Evolutionary conservation across 106 monocot species (phyloP).

Genomic region (Chionographis japonica): DNA sequence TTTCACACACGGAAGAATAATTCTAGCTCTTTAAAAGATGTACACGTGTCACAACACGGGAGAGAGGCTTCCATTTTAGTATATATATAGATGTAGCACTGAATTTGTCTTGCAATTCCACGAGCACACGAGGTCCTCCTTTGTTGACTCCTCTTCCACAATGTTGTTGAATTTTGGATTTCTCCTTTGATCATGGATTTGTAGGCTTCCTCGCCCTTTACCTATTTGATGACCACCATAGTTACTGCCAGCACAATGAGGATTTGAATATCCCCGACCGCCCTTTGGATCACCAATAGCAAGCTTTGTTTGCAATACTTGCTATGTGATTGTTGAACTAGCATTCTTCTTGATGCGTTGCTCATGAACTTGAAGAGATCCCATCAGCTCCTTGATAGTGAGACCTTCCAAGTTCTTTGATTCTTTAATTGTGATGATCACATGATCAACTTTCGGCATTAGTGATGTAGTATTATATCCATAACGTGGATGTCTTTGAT

Average conservation of each 20-base stretch:
- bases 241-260: neutral
- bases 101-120: no score
- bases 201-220: neutral
- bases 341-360: neutral
- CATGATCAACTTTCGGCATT: neutral
- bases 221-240: neutral
- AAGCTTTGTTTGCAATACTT: neutral
- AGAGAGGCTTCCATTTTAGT: no score
- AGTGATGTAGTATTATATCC: neutral
- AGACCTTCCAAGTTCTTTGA: neutral
- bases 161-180: no score
- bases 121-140: no score
- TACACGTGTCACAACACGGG: no score
- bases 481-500: neutral
- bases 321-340: neutral
- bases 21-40: no score
- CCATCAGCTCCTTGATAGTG: neutral
- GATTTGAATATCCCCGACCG: neutral
- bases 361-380: neutral
- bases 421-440: neutral
- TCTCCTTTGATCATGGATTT: no score
- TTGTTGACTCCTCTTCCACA: no score
- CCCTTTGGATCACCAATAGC: neutral
- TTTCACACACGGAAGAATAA: no score
- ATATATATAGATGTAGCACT: no score